These are phyloP conservation scores for Alternaria novae-zelandiae DNA, from an alignment of 2,329 filamentous ascomycete genomes.

Conservation along the genomic window DNA sequence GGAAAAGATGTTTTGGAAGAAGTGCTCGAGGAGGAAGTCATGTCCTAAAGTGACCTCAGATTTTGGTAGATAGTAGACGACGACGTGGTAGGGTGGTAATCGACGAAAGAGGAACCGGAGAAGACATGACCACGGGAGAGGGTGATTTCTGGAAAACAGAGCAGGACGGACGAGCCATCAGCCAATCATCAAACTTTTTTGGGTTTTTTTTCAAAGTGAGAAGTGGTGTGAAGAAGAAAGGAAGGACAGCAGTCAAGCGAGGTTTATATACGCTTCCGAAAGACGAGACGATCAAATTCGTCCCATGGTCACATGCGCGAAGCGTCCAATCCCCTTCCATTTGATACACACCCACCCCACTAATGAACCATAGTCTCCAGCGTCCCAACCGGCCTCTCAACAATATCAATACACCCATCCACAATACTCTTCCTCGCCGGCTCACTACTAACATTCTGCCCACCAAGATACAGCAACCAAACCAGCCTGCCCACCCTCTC, in stretches of 20 bases:
- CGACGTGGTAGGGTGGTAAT: neutral
- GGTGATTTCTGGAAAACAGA: neutral
- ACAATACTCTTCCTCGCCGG: constrained; percentile 80
- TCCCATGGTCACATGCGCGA: neutral
- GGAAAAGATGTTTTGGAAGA: no score
- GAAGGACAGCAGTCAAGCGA: neutral
- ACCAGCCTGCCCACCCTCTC: constrained; percentile 80
- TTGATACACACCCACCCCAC: neutral
- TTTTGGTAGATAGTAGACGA: neutral
- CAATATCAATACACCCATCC: constrained; percentile 85
- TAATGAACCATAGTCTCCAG: constrained; percentile 75
- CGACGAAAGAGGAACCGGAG: fast-evolving
- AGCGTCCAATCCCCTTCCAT: neutral
- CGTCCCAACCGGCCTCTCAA: constrained; percentile 85
- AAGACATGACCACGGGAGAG: neutral
- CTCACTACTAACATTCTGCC: constrained; percentile 86
- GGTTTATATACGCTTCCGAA: neutral
- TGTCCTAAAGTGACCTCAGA: no score
- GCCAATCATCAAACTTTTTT: no score
- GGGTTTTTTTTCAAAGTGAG: no score
- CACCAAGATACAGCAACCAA: constrained; percentile 90
- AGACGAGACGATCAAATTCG: neutral
- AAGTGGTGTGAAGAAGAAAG: neutral
- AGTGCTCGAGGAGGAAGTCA: neutral
- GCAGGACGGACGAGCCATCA: neutral